A percentile compares a stretch with the other conserved stretches of the same genome.
phyloP scores from a whole-genome alignment of 345 rosid species.

The Odontarrhena argentea region DNA sequence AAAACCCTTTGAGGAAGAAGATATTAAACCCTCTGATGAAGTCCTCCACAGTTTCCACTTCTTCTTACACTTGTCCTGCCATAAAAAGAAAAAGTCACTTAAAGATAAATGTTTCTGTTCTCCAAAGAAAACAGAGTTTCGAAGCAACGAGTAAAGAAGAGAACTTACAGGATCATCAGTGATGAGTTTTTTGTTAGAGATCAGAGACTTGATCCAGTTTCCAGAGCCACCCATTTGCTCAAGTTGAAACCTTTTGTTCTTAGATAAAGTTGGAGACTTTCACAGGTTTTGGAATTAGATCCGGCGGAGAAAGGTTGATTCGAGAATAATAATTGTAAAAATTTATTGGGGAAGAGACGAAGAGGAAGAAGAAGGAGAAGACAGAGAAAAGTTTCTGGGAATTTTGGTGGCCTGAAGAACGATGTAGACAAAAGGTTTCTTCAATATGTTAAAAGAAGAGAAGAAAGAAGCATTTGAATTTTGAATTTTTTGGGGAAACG shows the following conservation, averaged over 20 bases:
- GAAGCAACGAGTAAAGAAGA: background rate
- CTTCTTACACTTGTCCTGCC: constrained; percentile 61
- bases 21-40: constrained; percentile 65
- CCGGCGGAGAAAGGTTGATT: constrained; percentile 14
- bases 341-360: constrained; percentile 1
- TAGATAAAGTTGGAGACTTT: constrained; percentile 30
- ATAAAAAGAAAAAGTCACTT: constrained; percentile 14
- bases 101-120: background rate
- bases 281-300: constrained; percentile 40
- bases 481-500: constrained; percentile 49
- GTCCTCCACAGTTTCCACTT: constrained; percentile 93
- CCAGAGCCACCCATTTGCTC: constrained; percentile 68
- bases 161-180: constrained; percentile 49
- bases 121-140: background rate
- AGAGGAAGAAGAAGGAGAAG: constrained; percentile 2
- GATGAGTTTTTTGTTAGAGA: constrained; percentile 49
- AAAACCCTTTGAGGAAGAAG: constrained; percentile 50
- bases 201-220: constrained; percentile 71
- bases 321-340: constrained; percentile 8
- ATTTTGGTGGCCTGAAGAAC: constrained; percentile 35
- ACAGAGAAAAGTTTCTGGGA: constrained; percentile 20
- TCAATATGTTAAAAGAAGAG: constrained; percentile 34
- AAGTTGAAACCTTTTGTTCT: constrained; percentile 14
- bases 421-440: constrained; percentile 25
- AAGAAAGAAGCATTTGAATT: constrained; percentile 44